These are phyloP conservation scores for Talaromyces amestolkiae DNA, from an alignment of 2,329 filamentous ascomycete genomes.

Conservation along the genomic window DNA sequence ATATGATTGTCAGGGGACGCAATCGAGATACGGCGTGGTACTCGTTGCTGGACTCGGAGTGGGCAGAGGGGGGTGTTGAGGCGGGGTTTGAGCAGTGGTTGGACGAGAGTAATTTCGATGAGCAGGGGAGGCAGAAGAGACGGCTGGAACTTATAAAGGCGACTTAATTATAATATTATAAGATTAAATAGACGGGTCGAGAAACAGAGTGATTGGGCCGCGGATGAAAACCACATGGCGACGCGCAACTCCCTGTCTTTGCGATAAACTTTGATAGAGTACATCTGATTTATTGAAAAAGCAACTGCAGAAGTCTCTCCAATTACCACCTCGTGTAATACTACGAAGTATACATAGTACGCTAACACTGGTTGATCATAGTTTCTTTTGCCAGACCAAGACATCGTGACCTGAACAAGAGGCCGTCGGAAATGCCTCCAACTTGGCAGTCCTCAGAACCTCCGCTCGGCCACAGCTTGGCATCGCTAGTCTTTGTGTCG, in stretches of 20 bases:
- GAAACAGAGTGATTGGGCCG: not conserved
- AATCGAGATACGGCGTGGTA: constrained; percentile 60
- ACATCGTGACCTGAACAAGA: not conserved
- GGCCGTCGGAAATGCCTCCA: not conserved
- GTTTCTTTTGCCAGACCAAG: not conserved
- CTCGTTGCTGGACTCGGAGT: constrained; percentile 59
- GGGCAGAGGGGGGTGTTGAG: constrained; percentile 55
- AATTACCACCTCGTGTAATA: not conserved
- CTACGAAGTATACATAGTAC: no score
- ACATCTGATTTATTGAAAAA: not conserved
- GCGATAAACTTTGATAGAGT: not conserved
- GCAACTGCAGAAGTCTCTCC: not conserved
- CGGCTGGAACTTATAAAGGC: not conserved
- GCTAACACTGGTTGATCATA: no score
- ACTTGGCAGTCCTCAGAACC: not conserved
- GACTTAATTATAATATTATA: no score
- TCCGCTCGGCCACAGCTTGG: constrained; percentile 4
- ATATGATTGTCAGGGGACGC: constrained; percentile 58
- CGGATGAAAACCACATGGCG: not conserved
- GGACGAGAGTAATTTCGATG: constrained; percentile 55
- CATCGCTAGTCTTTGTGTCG: not conserved
- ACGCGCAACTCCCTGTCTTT: not conserved
- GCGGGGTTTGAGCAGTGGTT: constrained; percentile 57
- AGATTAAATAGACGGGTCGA: no score
- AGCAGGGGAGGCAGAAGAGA: constrained; percentile 51